A percentile compares a stretch with the other conserved stretches of the same genome.
Evolutionary conservation across 202 grass and related monocot species (phyloP).

Genomic region (Brachypodium distachyon): DNA sequence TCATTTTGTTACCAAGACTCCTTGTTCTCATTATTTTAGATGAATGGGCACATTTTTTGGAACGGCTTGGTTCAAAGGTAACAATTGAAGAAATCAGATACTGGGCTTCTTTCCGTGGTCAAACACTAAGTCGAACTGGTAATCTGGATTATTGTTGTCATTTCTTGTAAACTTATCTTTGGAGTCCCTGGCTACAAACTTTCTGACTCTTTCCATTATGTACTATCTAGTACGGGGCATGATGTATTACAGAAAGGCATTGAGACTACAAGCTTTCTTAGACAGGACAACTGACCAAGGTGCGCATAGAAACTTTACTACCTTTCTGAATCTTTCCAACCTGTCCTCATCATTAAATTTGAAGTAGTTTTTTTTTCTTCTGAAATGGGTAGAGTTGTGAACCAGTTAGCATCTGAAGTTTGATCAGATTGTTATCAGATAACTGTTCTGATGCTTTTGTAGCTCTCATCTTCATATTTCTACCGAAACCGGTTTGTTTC

Average conservation of each 20-base stretch:
- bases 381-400: not conserved
- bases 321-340: not conserved
- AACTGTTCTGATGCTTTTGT: not conserved
- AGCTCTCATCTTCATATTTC: not conserved
- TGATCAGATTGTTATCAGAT: not conserved
- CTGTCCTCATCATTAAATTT: not conserved
- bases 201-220: conserved; percentile 23
- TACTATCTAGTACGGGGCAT: conserved; percentile 74
- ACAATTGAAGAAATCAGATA: conserved; percentile 68
- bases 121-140: conserved; percentile 97
- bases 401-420: not conserved
- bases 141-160: conserved; percentile 15
- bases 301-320: conserved; percentile 17
- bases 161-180: not conserved
- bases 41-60: conserved; percentile 81
- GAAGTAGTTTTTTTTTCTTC: not conserved
- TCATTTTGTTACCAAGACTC: conserved; percentile 11
- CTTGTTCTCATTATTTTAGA: conserved; percentile 35
- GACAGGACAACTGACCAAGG: conserved; percentile 65
- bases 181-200: not conserved
- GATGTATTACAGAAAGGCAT: conserved; percentile 82
- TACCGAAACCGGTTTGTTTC: conserved; percentile 1
- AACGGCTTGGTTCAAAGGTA: conserved; percentile 46
- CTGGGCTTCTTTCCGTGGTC: conserved; percentile 94
- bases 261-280: conserved; percentile 74